Percentiles rank a stretch among this genome's conserved stretches.
Conservation (phyloP, 2,329 filamentous ascomycete genomes). For the Aureobasidium sp. region DNA sequence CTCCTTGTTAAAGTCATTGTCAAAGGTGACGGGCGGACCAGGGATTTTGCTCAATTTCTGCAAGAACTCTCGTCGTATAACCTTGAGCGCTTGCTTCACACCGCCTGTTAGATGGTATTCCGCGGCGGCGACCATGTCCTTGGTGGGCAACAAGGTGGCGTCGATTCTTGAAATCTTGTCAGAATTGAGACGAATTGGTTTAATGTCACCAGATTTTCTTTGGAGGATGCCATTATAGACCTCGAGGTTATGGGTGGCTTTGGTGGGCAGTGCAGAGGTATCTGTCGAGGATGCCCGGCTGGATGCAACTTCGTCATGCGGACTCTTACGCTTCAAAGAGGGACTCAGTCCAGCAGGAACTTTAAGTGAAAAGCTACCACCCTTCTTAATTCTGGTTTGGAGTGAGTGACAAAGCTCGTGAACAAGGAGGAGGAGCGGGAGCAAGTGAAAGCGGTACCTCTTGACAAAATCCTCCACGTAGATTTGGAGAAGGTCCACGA, state of each 20-base stretch:
- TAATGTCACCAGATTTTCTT: slow-evolving; percentile 31
- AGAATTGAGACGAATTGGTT: slow-evolving; percentile 25
- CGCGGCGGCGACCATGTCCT: slow-evolving; percentile 31
- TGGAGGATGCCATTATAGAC: slow-evolving; percentile 39
- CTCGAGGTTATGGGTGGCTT: slow-evolving; percentile 18
- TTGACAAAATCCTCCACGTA: slow-evolving; percentile 31
- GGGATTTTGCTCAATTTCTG: slow-evolving; percentile 25
- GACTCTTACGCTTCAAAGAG: slow-evolving; percentile 25
- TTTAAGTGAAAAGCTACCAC: neutral
- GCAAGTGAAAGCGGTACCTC: neutral
- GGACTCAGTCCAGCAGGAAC: neutral
- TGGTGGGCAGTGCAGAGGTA: neutral
- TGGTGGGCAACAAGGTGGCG: slow-evolving; percentile 29
- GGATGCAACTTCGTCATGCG: slow-evolving; percentile 17
- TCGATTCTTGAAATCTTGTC: slow-evolving; percentile 23
- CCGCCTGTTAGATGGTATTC: slow-evolving; percentile 18
- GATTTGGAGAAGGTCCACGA: slow-evolving; percentile 36
- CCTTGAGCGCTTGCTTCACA: slow-evolving; percentile 28
- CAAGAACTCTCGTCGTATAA: slow-evolving; percentile 36
- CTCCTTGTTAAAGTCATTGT: slow-evolving; percentile 55
- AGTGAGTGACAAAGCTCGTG: neutral
- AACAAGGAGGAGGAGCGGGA: neutral
- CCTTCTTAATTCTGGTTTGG: too few relatives aligned
- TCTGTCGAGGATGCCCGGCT: neutral
- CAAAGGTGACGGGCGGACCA: slow-evolving; percentile 47